These are phyloP conservation scores for Mycena metata DNA, from an alignment of 768 basidiomycete species.

Conservation along the genomic window DNA sequence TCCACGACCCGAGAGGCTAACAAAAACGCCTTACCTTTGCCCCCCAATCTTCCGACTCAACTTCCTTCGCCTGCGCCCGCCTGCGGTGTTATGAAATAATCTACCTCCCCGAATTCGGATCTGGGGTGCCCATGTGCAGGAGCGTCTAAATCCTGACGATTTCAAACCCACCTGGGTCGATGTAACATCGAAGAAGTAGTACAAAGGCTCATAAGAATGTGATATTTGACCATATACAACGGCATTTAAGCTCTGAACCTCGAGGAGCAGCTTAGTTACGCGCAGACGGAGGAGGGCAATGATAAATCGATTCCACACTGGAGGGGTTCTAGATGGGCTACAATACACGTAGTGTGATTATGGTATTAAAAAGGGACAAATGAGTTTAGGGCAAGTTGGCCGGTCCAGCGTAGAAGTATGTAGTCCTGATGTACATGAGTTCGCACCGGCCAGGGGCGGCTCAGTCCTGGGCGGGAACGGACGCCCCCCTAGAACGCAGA, in stretches of 20 bases:
- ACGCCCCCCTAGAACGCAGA: conserved; percentile 26
- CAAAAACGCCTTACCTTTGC: background rate
- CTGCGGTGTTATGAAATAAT: background rate
- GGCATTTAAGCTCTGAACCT: conserved; percentile 1
- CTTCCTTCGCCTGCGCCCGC: too few species aligned
- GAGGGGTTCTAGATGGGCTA: conserved; percentile 50
- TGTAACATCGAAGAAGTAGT: conserved; percentile 39
- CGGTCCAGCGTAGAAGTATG: conserved; percentile 18
- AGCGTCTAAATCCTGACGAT: conserved; percentile 51
- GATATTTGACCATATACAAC: conserved; percentile 2
- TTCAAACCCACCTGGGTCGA: conserved; percentile 62
- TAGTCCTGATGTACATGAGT: conserved; percentile 30
- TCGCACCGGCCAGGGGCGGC: conserved; percentile 18
- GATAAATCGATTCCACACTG: conserved; percentile 32
- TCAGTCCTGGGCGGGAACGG: conserved; percentile 28
- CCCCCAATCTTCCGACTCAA: too few species aligned
- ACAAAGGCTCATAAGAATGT: conserved; percentile 4
- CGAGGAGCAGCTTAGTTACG: background rate
- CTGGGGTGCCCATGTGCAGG: conserved; percentile 30
- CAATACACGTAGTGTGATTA: conserved; percentile 44
- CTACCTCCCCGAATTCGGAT: conserved; percentile 31
- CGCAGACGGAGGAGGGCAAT: conserved; percentile 20
- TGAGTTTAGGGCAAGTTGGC: conserved; percentile 19
- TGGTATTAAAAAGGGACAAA: conserved; percentile 37
- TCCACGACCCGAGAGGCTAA: conserved; percentile 15